These are phyloP conservation scores for Russula brevipes DNA, from an alignment of 768 basidiomycete species.

Conservation along the genomic window DNA sequence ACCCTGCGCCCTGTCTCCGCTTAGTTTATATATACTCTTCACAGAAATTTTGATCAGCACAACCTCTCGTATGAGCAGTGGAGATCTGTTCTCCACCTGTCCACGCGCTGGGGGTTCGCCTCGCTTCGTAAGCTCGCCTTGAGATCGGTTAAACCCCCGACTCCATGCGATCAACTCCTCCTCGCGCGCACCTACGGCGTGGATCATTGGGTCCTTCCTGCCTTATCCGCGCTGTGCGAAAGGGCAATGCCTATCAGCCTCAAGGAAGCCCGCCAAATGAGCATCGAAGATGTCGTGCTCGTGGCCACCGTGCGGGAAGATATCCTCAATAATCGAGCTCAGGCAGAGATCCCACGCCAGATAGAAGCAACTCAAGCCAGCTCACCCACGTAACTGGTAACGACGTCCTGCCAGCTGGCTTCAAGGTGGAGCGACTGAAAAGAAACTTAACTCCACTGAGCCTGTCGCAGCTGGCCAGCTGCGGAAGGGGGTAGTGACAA, in stretches of 20 bases:
- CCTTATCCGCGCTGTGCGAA: constrained; percentile 17
- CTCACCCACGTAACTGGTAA: background rate
- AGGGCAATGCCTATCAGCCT: constrained; percentile 10
- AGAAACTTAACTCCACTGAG: background rate
- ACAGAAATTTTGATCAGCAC: constrained; percentile 17
- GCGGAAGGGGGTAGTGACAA: background rate
- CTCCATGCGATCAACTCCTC: constrained; percentile 14
- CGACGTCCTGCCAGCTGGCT: background rate
- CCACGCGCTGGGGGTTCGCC: constrained; percentile 32
- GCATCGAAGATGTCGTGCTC: constrained; percentile 17
- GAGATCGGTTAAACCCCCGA: constrained; percentile 16
- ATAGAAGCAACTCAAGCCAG: background rate
- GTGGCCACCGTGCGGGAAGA: constrained; percentile 22
- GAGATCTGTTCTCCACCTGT: constrained; percentile 30
- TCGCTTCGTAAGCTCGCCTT: constrained; percentile 27
- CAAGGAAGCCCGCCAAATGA: constrained; percentile 15
- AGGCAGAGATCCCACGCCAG: constrained; percentile 8
- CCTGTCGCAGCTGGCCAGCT: background rate
- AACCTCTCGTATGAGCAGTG: constrained; percentile 27
- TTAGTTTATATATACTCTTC: too few species aligned
- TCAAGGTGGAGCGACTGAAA: background rate
- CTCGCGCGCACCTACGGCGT: constrained; percentile 23
- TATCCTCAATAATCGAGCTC: background rate
- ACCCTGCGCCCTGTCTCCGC: background rate
- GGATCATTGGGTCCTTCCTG: constrained; percentile 18